phyloP scores from a whole-genome alignment of 805 yeast genomes.

The Candida montana region DNA sequence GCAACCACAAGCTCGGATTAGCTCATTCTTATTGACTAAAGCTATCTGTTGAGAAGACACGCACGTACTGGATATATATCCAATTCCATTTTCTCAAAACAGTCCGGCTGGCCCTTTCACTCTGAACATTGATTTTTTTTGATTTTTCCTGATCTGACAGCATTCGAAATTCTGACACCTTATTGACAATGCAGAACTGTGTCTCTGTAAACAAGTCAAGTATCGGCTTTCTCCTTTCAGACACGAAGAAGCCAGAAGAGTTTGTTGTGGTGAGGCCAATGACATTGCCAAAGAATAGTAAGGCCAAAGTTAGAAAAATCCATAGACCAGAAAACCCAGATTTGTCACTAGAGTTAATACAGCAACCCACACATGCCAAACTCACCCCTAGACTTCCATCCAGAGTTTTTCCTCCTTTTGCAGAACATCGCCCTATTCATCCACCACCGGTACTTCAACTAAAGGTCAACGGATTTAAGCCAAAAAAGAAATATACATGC shows the following conservation, averaged over 20 bases:
- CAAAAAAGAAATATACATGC: constrained; percentile 6
- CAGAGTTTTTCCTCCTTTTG: constrained; percentile 22
- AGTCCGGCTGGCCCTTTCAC: too few species aligned
- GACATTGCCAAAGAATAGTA: constrained; percentile 6
- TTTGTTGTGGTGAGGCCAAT: constrained; percentile 11
- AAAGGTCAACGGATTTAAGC: constrained; percentile 12
- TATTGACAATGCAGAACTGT: constrained; percentile 4
- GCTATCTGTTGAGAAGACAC: too few species aligned
- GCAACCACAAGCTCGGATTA: too few species aligned
- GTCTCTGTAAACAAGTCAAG: constrained; percentile 18
- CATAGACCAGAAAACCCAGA: constrained; percentile 17
- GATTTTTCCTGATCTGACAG: too few species aligned
- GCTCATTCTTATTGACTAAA: too few species aligned
- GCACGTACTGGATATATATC: too few species aligned
- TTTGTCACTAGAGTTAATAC: constrained; percentile 19
- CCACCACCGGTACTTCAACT: constrained; percentile 30
- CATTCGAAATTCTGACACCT: constrained; percentile 7
- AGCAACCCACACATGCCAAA: constrained; percentile 28
- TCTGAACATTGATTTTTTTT: too few species aligned
- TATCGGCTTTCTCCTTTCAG: constrained; percentile 19
- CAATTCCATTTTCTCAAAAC: too few species aligned
- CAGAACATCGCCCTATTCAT: constrained; percentile 30
- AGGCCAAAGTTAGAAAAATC: constrained; percentile 11
- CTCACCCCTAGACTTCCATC: constrained; percentile 23
- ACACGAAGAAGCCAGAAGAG: constrained; percentile 3